phyloP scores from a whole-genome alignment of 2,329 filamentous ascomycete species.

The Aspergillus tamarii region DNA sequence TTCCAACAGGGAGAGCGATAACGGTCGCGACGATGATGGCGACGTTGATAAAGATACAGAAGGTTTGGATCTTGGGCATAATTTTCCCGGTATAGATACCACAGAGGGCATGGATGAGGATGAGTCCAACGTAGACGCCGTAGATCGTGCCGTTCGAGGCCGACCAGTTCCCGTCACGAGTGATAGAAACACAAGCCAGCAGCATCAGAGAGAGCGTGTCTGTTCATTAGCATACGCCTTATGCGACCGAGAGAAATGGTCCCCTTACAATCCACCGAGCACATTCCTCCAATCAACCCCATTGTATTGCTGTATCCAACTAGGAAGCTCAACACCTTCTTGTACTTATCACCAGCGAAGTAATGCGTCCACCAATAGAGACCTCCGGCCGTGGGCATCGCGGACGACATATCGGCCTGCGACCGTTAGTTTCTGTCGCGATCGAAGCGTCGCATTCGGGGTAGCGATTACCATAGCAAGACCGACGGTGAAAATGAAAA shows the following conservation, averaged over 20 bases:
- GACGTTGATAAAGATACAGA: slow-evolving; percentile 60
- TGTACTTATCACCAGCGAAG: slow-evolving; percentile 57
- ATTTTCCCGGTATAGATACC: slow-evolving; percentile 57
- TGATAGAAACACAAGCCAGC: slow-evolving; percentile 61
- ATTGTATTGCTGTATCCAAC: slow-evolving; percentile 66
- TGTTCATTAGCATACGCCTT: slow-evolving; percentile 9
- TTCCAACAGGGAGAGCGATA: slow-evolving; percentile 60
- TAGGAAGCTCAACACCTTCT: slow-evolving; percentile 62
- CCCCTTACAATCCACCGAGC: slow-evolving; percentile 59
- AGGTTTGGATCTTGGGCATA: slow-evolving; percentile 63
- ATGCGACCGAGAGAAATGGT: background rate
- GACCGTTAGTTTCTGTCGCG: background rate
- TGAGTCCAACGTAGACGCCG: slow-evolving; percentile 58
- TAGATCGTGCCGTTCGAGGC: slow-evolving; percentile 62
- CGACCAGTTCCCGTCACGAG: slow-evolving; percentile 59
- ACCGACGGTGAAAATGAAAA: slow-evolving; percentile 62
- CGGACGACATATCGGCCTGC: slow-evolving; percentile 54
- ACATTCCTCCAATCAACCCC: slow-evolving; percentile 63
- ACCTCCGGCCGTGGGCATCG: slow-evolving; percentile 63
- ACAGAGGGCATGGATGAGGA: slow-evolving; percentile 58
- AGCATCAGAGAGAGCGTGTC: slow-evolving; percentile 37
- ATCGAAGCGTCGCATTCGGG: slow-evolving; percentile 19
- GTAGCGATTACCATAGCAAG: slow-evolving; percentile 58
- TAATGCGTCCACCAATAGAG: slow-evolving; percentile 65
- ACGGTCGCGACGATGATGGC: slow-evolving; percentile 60